A percentile compares a stretch with the other conserved stretches of the same genome.
Evolutionary conservation across 2,329 filamentous ascomycete species (phyloP).

Genomic region (Xylariaceae sp.): DNA sequence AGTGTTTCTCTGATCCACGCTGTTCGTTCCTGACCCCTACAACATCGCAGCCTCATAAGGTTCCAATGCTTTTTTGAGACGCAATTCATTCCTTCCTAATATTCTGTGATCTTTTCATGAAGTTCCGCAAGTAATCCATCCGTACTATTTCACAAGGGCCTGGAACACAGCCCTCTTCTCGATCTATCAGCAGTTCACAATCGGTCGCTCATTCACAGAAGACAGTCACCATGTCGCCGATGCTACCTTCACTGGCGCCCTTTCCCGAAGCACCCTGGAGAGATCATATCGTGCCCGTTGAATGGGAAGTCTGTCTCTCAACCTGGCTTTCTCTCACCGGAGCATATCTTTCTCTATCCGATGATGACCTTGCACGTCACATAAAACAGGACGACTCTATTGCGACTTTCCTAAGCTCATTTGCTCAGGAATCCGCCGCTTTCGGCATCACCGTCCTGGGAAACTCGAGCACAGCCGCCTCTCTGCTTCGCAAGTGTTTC

Average conservation of each 20-base stretch:
- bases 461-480: constrained; percentile 32
- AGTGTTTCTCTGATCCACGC: too few species aligned
- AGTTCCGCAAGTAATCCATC: too few species aligned
- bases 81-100: too few species aligned
- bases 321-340: constrained; percentile 68
- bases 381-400: constrained; percentile 55
- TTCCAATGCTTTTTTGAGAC: too few species aligned
- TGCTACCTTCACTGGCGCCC: constrained; percentile 67
- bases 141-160: neutral
- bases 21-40: too few species aligned
- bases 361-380: constrained; percentile 48
- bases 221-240: constrained; percentile 36
- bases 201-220: neutral
- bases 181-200: neutral
- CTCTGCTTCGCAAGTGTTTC: constrained; percentile 60
- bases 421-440: constrained; percentile 51
- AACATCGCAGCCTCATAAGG: too few species aligned
- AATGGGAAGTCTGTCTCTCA: constrained; percentile 74
- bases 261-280: constrained; percentile 68
- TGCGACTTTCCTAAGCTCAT: constrained; percentile 59
- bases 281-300: constrained; percentile 57
- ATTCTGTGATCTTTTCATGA: too few species aligned
- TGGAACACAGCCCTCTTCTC: neutral
- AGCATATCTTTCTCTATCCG: constrained; percentile 56
- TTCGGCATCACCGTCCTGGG: constrained; percentile 34